Evolutionary conservation across 441 rosid species (phyloP), one percentile per base, ranked within the genome.

Genomic region (Eugenia klotzschiana): DNA sequence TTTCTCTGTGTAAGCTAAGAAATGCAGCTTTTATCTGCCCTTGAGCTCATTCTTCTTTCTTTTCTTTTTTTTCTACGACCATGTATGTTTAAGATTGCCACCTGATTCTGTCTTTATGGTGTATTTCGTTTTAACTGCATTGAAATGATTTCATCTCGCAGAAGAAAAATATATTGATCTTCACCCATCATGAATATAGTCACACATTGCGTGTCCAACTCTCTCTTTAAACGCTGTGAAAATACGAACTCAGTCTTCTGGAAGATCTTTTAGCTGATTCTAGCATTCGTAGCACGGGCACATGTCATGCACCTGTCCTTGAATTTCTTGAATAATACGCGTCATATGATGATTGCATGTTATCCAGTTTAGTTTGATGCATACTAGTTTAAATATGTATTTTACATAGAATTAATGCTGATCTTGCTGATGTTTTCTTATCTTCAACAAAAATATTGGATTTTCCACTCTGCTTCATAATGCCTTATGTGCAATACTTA

Each of bases 401-500:
- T 6, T n/a, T 80, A 8, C 50, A 18, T 29, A 27, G 57, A 51
- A 11, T 25, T 29, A 27, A 18, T 49, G 27, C 53, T 11, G 26
- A 20, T 50, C 57, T 33, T 29, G 43, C 13, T 16, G 57, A 27
- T 20, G 58, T 53, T 20, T n/a, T 5, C 57, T 80, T 9, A 8
- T 16, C 22, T 69, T 37, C 15, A 69, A 37, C 77, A 69, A 64
- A 69, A 64, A 1, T 20, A 20, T 64, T 33, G 11, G 1, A 64
- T 64, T 64, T 60, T 20, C 14, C 46, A 69, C 46, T 69, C 77
- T 69, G 13, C 20, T 29, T 55, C 37, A 81, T 54, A 25, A 79
- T 74, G 29, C 56, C 22, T 86, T 53, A 29, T 29, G 74, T 87
- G 89, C 82, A 37, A 37, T 87, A 55, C 51, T 58, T 88, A 96